Evolutionary conservation across 208 protist genomes (phyloP), one percentile per base, ranked within the genome.

Genomic region (Trypanosomatidae sp.): DNA sequence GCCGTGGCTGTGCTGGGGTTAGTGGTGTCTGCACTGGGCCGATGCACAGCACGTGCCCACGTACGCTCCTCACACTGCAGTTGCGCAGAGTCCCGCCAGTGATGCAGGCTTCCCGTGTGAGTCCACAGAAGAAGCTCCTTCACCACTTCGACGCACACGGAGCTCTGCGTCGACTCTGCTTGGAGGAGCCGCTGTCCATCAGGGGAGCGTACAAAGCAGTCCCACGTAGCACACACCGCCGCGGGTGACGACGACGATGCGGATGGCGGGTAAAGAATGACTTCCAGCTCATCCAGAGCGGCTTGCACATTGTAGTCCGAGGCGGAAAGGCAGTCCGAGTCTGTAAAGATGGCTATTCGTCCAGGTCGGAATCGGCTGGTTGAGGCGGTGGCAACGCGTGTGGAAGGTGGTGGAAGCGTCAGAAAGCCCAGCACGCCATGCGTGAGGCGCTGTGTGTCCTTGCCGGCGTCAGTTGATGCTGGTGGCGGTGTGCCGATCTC

Each of bases 281-380:
- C 17, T 44, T 76, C 77, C 10, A 83, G 50, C 49, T 65, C 53
- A 28, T 59, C 30, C 47, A 82, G 36, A 3, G 71, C 58, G 15
- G 25, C n/a, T 30, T 80, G 72, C 36, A 79, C 39, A 47, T 77
- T 25, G 4, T 15, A 8, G 44, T 82, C 55, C 0, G 71, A 81
- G n/a, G 65, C 50, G 7, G 80, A 81, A 25, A 93, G 71, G 50
- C 85, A 83, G 65, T 82, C 78, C 1, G 86, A 80, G 69, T 91
- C 88, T 0, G 88, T 91, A 55, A 93, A 86, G 44, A 93, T 66
- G 0, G 77, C 81, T 12, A 91, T 73, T 2, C 73, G 70, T 17
- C 80, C 80, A 1, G 60, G 56, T 17, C 46, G 19, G 2, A 12
- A 19, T 58, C 17, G 13, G n/a, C 19, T 1, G 22, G n/a, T 44